Conservation (phyloP, 2,329 filamentous ascomycete species). For the Tolypocladium tundrense region DNA sequence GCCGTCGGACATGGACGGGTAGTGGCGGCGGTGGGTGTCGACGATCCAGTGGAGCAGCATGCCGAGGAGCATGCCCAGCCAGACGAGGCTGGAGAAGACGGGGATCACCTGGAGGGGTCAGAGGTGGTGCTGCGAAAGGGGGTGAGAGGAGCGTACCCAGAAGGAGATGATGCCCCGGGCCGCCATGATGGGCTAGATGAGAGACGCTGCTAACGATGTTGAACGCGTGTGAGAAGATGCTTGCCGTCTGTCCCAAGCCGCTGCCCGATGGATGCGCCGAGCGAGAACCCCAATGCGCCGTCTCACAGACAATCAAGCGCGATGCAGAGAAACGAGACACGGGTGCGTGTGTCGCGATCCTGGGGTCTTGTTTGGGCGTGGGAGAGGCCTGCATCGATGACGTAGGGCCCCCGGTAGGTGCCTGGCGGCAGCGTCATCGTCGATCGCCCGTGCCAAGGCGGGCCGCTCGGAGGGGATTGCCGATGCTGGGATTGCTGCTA, state of each 20-base stretch:
- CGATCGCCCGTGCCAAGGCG: not conserved
- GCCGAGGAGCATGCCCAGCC: conserved; percentile 58
- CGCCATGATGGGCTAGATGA: conserved; percentile 15
- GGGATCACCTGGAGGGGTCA: conserved; percentile 43
- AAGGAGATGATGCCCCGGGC: conserved; percentile 22
- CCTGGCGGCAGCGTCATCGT: not conserved
- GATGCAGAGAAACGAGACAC: not conserved
- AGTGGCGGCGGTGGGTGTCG: conserved; percentile 41
- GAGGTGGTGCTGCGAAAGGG: not conserved
- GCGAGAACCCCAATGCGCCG: not conserved
- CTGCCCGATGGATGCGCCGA: not conserved
- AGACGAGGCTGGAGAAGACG: conserved; percentile 54
- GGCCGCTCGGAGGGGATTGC: not conserved
- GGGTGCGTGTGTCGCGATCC: not conserved
- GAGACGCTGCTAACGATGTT: not conserved
- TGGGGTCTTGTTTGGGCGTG: too few relatives aligned
- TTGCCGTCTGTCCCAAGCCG: not conserved
- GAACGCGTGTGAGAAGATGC: not conserved
- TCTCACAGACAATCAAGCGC: not conserved
- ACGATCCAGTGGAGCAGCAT: conserved; percentile 62
- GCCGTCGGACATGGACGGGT: conserved; percentile 45
- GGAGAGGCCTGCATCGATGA: not conserved
- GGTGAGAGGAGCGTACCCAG: conserved; percentile 21
- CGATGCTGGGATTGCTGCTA: too few relatives aligned
- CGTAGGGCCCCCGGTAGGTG: not conserved